A percentile compares a stretch with the other conserved stretches of the same genome.
These are phyloP conservation scores for Taphrina betulina DNA, from an alignment of 1,139 yeast genomes.

Conservation along the genomic window DNA sequence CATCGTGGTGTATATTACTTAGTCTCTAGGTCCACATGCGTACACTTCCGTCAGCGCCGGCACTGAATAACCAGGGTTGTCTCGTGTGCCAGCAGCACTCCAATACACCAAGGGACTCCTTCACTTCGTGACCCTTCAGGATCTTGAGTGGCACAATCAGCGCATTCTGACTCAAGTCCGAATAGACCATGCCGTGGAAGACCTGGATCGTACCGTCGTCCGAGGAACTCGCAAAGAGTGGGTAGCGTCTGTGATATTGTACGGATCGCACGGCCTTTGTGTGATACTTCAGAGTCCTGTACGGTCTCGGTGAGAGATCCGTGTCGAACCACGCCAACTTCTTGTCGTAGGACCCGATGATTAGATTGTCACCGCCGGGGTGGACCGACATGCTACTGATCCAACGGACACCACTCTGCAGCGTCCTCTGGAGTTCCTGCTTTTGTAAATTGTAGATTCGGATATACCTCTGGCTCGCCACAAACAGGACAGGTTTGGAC, in stretches of 20 bases:
- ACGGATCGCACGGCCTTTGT: conserved; percentile 90
- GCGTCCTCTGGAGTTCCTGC: conserved; percentile 76
- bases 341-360: conserved; percentile 92
- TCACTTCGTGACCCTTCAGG: conserved; percentile 83
- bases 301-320: conserved; percentile 85
- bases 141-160: conserved; percentile 93
- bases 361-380: conserved; percentile 85
- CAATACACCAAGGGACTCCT: conserved; percentile 82
- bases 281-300: conserved; percentile 91
- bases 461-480: conserved; percentile 88
- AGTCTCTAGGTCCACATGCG: conserved; percentile 78
- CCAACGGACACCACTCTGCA: conserved; percentile 96
- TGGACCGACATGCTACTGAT: conserved; percentile 87
- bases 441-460: conserved; percentile 86
- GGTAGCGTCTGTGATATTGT: conserved; percentile 79
- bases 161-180: conserved; percentile 93
- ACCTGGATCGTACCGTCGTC: conserved; percentile 93
- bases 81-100: conserved; percentile 94
- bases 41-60: conserved; percentile 98
- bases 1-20: no score
- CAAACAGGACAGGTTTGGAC: conserved; percentile 87
- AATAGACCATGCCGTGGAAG: conserved; percentile 95
- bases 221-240: conserved; percentile 92
- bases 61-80: conserved; percentile 96
- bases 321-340: conserved; percentile 96